phyloP scores from a whole-genome alignment of 1,139 yeast genomes.

The Taphrina wiesneri region DNA sequence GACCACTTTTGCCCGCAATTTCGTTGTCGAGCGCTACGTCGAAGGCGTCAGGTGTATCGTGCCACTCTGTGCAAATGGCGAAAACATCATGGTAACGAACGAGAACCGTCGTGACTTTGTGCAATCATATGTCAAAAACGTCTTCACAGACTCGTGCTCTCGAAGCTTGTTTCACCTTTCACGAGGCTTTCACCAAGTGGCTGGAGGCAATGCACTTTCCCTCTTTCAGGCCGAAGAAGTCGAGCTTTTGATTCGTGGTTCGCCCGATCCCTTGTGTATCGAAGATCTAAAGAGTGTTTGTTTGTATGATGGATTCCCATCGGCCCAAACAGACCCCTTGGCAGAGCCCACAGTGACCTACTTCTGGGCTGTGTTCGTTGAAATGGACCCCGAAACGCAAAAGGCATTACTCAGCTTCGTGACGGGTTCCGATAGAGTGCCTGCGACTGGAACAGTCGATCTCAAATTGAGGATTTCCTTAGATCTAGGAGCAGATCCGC shows the following conservation, averaged over 20 bases:
- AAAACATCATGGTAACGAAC: conserved; percentile 54
- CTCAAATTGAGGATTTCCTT: conserved; percentile 66
- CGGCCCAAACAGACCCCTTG: neutral
- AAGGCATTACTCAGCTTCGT: conserved; percentile 69
- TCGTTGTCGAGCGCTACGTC: conserved; percentile 43
- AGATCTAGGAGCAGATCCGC: conserved; percentile 40
- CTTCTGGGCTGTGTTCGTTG: conserved; percentile 79
- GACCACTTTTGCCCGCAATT: conserved; percentile 52
- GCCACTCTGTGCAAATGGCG: conserved; percentile 63
- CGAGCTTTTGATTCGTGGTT: conserved; percentile 75
- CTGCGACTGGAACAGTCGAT: conserved; percentile 81
- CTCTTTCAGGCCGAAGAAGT: conserved; percentile 80
- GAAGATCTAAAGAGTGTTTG: conserved; percentile 69
- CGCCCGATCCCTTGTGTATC: conserved; percentile 66
- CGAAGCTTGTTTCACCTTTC: conserved; percentile 19
- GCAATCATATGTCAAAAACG: conserved; percentile 60
- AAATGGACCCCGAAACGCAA: conserved; percentile 54
- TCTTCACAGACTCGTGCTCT: conserved; percentile 51
- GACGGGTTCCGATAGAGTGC: conserved; percentile 87
- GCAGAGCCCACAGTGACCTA: conserved; percentile 51
- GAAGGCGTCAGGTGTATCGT: conserved; percentile 45
- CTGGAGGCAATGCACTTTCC: conserved; percentile 76
- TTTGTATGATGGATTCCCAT: conserved; percentile 50
- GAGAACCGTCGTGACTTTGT: conserved; percentile 63
- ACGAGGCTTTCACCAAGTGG: conserved; percentile 69